phyloP scores from a whole-genome alignment of 345 rosid species.

The Clausena lansium region DNA sequence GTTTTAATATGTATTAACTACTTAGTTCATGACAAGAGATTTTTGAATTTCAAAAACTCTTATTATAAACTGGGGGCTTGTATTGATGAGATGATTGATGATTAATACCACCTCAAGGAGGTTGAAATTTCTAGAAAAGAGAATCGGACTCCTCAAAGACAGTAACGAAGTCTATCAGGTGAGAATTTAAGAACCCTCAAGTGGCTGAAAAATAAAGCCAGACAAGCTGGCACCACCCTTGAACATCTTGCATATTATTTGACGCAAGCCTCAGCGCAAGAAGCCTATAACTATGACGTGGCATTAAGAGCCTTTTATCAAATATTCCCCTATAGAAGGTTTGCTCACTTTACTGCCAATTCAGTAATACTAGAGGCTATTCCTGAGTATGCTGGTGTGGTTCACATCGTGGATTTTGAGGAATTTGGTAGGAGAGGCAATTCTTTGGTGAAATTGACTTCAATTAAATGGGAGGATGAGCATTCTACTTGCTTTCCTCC shows the following conservation, averaged over 20 bases:
- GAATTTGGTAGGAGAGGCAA: conserved; percentile 22
- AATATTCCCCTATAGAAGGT: conserved; percentile 37
- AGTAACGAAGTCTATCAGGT: no score
- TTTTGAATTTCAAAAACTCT: no score
- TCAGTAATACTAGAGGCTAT: conserved; percentile 37
- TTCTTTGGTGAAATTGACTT: conserved; percentile 23
- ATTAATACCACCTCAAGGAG: no score
- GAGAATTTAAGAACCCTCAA: no score
- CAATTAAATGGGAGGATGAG: conserved; percentile 28
- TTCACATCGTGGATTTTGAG: conserved; percentile 38
- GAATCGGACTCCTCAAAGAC: no score
- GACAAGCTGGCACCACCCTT: conserved; percentile 21
- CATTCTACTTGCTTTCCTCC: not conserved
- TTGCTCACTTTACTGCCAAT: conserved; percentile 48
- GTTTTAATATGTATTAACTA: no score
- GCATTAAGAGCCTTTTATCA: conserved; percentile 41
- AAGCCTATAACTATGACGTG: conserved; percentile 30
- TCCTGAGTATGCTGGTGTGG: conserved; percentile 18
- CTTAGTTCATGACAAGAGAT: no score
- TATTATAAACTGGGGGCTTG: no score
- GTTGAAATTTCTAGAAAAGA: no score
- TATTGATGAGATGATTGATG: no score
- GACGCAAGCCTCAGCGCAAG: conserved; percentile 21
- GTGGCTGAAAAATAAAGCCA: conserved; percentile 25
- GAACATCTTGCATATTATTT: conserved; percentile 33